Base-by-base conservation (phyloP, 1,284 basidiomycete species). In the Naganishia cerealis region DNA sequence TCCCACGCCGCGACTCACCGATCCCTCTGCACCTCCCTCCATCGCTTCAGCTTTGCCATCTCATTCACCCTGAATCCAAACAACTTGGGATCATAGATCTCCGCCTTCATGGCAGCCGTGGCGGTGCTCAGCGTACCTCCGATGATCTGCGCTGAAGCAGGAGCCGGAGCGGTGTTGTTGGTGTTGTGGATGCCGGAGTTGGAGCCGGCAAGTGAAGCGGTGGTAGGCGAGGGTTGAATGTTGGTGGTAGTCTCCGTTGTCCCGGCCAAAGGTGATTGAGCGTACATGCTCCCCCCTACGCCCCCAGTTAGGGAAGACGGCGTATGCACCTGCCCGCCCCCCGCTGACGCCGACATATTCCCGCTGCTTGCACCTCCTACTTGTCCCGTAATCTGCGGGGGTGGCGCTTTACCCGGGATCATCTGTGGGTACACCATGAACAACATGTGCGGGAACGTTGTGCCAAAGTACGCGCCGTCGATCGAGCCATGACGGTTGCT, bases 401-500 rank as follows among this genome's bases (percentile, higher is more conserved):
- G 83, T 15, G 87, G 85, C 2, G 83, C 86, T 81, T 96, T 97
- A 36, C 87, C 85, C 12, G 94, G 91, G 58, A 94, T 89, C 74
- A 95, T 87, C 66, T 88, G 87, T 0, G 94, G 93, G 79, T 96
- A 95, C 52, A 94, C 92, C 83, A 97, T 91, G 83, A 94, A 94
- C 55, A 97, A 84, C 73, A 97, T 88, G 79, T 96, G 94, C 0
- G 93, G 92, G 82, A 97, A 97, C 0, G 92, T 95, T 0, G 92
- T 94, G 69, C 94, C 94, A 75, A 97, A 97, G 81, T 94, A 97
- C 2, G 94, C 94, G 38, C 94, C 94, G 79, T 97, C 94, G 76
- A 96, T 96, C 40, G 89, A 90, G 55, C 94, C 93, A 79, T 97
- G 94, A 46, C 94, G 86, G 12, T 92, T 93, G 2, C 90, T 92